These are phyloP conservation scores for Ogataea corticis DNA, from an alignment of 805 yeast species.

Conservation along the genomic window DNA sequence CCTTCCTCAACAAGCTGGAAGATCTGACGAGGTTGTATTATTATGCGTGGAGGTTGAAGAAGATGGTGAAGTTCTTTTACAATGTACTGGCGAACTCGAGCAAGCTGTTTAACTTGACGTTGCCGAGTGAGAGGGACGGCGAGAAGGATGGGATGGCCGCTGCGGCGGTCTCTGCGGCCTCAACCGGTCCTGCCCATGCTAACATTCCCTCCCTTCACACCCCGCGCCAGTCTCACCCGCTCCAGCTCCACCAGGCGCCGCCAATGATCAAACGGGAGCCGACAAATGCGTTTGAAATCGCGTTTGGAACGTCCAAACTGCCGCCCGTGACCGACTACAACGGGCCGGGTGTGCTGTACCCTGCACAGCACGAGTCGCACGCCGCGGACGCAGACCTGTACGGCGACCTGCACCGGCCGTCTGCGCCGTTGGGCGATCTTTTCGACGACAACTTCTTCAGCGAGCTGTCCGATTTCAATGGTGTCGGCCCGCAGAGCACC, in stretches of 20 bases:
- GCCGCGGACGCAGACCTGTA: slow-evolving; percentile 4
- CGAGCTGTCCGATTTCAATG: slow-evolving; percentile 32
- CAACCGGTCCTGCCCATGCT: not conserved
- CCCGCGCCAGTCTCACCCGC: slow-evolving; percentile 14
- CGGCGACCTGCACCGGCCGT: slow-evolving; percentile 8
- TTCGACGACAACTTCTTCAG: slow-evolving; percentile 36
- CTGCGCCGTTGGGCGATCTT: slow-evolving; percentile 27
- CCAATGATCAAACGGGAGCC: slow-evolving; percentile 24
- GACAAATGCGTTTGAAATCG: slow-evolving; percentile 35
- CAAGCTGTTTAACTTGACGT: slow-evolving; percentile 35
- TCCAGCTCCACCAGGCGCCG: slow-evolving; percentile 18
- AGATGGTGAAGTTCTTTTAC: slow-evolving; percentile 41
- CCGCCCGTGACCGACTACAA: slow-evolving; percentile 38
- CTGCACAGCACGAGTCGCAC: not conserved
- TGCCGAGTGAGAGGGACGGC: slow-evolving; percentile 25
- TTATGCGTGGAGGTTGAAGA: slow-evolving; percentile 47
- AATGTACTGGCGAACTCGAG: slow-evolving; percentile 36
- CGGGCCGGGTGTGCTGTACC: slow-evolving; percentile 2
- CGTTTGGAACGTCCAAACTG: slow-evolving; percentile 37
- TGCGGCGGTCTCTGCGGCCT: not conserved
- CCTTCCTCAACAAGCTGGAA: slow-evolving; percentile 38
- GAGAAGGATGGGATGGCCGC: too few relatives aligned
- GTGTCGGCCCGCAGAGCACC: slow-evolving; percentile 2
- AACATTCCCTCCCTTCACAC: slow-evolving; percentile 10
- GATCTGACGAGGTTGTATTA: slow-evolving; percentile 41